Conservation (phyloP, 768 basidiomycete genomes). For the Cystofilobasidium bisporidii region DNA sequence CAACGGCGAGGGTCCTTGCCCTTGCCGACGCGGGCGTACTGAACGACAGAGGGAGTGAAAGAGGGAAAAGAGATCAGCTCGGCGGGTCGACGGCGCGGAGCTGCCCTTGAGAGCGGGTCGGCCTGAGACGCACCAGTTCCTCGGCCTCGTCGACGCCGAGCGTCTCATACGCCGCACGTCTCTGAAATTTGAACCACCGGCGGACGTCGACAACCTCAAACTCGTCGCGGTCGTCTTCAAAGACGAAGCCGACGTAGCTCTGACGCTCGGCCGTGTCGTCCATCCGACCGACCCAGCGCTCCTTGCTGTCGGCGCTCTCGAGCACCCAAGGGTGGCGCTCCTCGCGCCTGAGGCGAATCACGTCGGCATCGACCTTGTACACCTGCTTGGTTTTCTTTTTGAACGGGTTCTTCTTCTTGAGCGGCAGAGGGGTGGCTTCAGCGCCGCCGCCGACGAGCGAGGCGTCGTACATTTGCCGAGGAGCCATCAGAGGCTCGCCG, state of each 20-base stretch:
- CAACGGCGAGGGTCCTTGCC: slow-evolving; percentile 26
- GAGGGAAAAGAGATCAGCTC: too few species aligned
- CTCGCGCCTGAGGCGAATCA: slow-evolving; percentile 67
- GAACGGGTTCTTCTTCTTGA: slow-evolving; percentile 52
- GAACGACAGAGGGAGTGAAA: background rate
- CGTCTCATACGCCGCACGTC: slow-evolving; percentile 64
- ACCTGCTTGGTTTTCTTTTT: slow-evolving; percentile 78
- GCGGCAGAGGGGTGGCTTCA: slow-evolving; percentile 64
- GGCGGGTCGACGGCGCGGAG: too few species aligned
- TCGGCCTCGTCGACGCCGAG: slow-evolving; percentile 59
- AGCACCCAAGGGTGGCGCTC: slow-evolving; percentile 88
- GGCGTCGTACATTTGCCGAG: slow-evolving; percentile 13
- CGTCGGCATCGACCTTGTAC: slow-evolving; percentile 67
- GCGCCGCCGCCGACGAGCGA: slow-evolving; percentile 51
- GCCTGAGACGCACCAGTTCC: slow-evolving; percentile 35
- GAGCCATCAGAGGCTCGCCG: slow-evolving; percentile 51
- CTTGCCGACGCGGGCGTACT: slow-evolving; percentile 24
- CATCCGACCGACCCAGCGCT: slow-evolving; percentile 72
- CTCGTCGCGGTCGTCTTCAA: slow-evolving; percentile 51
- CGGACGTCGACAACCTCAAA: slow-evolving; percentile 83
- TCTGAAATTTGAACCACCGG: slow-evolving; percentile 88
- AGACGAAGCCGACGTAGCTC: slow-evolving; percentile 74
- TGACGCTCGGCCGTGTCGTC: slow-evolving; percentile 61
- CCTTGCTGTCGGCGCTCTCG: slow-evolving; percentile 51
- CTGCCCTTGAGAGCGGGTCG: background rate